These are phyloP conservation scores for Dendrobium officinale DNA, from an alignment of 106 monocot species.

Conservation along the genomic window DNA sequence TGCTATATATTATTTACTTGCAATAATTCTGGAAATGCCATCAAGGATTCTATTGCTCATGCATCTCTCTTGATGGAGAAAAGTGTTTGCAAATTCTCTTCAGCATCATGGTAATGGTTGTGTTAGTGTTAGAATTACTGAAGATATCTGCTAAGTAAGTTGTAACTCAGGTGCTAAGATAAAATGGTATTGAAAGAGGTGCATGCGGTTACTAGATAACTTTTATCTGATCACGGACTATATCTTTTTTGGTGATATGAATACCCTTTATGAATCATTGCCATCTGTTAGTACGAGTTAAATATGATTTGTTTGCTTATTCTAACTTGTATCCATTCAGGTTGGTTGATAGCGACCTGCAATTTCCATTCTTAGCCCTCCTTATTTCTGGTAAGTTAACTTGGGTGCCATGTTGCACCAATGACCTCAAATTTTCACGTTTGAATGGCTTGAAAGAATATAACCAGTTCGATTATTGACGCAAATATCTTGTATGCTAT, in stretches of 20 bases:
- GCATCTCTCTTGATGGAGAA: neutral
- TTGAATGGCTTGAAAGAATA: constrained; percentile 2
- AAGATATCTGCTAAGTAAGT: neutral
- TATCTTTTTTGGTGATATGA: neutral
- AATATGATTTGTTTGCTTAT: constrained; percentile 9
- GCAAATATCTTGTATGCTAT: neutral
- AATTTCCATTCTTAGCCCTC: constrained; percentile 94
- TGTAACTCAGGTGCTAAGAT: neutral
- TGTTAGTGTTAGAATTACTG: neutral
- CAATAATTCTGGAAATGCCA: neutral
- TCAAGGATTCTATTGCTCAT: neutral
- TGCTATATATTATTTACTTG: neutral
- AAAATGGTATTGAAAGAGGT: neutral
- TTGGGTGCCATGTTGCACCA: neutral
- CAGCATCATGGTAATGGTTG: neutral
- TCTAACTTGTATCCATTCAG: constrained; percentile 29
- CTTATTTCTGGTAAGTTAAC: constrained; percentile 74
- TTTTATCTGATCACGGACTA: neutral
- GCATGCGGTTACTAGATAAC: neutral
- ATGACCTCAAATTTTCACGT: neutral
- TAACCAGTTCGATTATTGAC: neutral
- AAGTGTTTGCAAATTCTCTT: neutral
- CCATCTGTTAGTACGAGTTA: neutral
- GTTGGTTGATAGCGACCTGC: constrained; percentile 61
- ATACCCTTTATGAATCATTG: neutral